These are phyloP conservation scores for Alternaria hordeiaustralica DNA, from an alignment of 2,329 filamentous ascomycete genomes.

Conservation along the genomic window DNA sequence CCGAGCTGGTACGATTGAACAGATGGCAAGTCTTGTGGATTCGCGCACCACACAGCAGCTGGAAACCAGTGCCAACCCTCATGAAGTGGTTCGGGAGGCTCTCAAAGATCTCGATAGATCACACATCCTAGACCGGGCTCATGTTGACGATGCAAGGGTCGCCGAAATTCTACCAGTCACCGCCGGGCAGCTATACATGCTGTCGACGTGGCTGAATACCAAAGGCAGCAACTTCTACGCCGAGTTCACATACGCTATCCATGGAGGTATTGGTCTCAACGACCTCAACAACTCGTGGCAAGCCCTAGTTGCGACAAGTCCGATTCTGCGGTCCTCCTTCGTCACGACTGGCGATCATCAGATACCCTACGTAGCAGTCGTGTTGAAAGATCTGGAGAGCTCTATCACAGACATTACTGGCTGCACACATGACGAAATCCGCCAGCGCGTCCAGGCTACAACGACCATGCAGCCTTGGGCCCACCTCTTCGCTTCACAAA, in stretches of 20 bases:
- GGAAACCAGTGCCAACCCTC: constrained; percentile 2
- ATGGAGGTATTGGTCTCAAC: constrained; percentile 46
- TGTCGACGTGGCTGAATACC: constrained; percentile 76
- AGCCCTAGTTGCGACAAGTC: constrained; percentile 59
- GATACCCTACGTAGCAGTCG: constrained; percentile 68
- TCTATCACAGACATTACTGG: constrained; percentile 40
- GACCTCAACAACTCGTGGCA: constrained; percentile 67
- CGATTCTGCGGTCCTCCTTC: constrained; percentile 75
- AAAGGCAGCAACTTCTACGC: constrained; percentile 74
- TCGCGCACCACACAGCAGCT: constrained; percentile 4
- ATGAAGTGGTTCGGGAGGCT: constrained; percentile 13
- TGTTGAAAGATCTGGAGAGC: constrained; percentile 54
- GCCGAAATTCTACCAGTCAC: constrained; percentile 71
- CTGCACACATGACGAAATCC: constrained; percentile 14
- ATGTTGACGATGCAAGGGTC: constrained; percentile 56
- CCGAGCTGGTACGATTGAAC: constrained; percentile 66
- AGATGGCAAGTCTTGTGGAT: constrained; percentile 62
- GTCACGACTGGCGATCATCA: constrained; percentile 56
- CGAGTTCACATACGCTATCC: constrained; percentile 68
- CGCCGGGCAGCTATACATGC: constrained; percentile 81
- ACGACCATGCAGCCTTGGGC: constrained; percentile 39
- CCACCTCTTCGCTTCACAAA: constrained; percentile 45
- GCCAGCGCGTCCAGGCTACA: neutral
- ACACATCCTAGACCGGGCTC: constrained; percentile 49
- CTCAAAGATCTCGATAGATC: constrained; percentile 51